Conservation (phyloP, 1,284 basidiomycete genomes). For the Irpex lacteus region DNA sequence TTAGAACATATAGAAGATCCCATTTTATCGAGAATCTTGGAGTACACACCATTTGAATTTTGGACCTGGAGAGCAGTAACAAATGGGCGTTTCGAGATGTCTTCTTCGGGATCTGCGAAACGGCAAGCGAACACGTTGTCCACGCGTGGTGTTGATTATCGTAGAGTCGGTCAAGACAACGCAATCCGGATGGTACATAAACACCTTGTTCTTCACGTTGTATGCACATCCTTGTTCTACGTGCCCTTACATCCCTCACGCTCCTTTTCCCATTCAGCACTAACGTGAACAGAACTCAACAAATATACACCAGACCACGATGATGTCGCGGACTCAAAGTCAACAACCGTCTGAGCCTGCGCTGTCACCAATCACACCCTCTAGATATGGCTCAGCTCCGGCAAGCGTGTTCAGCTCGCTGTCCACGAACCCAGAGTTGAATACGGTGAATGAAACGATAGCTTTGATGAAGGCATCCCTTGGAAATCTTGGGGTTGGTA, state of each 20-base stretch:
- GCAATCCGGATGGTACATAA: conserved; percentile 2
- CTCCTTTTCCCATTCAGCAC: too few relatives aligned
- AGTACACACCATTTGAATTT: too few relatives aligned
- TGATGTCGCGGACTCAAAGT: conserved; percentile 1
- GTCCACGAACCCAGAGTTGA: conserved; percentile 20
- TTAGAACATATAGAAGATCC: background rate
- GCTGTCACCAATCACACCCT: conserved; percentile 7
- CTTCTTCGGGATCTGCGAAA: background rate
- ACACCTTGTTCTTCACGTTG: background rate
- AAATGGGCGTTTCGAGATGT: background rate
- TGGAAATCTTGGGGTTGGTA: conserved; percentile 23
- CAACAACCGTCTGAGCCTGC: background rate
- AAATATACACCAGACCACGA: background rate
- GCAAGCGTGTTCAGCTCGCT: conserved; percentile 13
- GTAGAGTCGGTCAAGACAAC: background rate
- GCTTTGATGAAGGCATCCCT: conserved; percentile 26
- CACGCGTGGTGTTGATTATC: background rate
- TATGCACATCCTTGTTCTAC: too few relatives aligned
- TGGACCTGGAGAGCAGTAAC: too few relatives aligned
- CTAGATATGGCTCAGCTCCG: conserved; percentile 6
- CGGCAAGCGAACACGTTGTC: background rate
- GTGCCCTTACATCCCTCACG: too few relatives aligned
- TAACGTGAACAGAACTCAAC: background rate
- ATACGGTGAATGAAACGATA: conserved; percentile 24
- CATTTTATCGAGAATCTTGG: background rate